These are phyloP conservation scores for Calonectria pseudoreteaudii DNA, from an alignment of 2,329 filamentous ascomycete species.

Conservation along the genomic window DNA sequence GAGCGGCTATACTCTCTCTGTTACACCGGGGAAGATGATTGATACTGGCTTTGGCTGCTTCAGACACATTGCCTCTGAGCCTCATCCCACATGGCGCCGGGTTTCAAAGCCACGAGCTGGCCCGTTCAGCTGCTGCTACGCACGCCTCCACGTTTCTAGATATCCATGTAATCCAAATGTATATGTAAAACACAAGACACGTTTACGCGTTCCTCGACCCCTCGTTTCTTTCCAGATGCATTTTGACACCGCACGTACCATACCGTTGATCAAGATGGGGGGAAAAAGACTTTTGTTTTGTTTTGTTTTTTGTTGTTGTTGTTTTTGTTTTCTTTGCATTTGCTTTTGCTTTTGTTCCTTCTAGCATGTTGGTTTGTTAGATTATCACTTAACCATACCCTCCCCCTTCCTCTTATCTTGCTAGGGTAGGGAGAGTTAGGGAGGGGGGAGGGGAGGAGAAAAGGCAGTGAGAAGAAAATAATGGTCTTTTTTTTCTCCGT, in stretches of 20 bases:
- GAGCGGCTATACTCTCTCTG: slow-evolving; percentile 1
- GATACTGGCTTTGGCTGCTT: background rate
- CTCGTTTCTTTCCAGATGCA: background rate
- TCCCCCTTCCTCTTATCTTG: too few relatives aligned
- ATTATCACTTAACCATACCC: background rate
- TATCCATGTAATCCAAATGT: slow-evolving; percentile 8
- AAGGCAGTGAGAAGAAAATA: background rate
- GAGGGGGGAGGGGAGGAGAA: too few relatives aligned
- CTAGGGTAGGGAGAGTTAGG: background rate
- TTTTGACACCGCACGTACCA: background rate
- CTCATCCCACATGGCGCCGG: background rate
- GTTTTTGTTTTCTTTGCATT: too few relatives aligned
- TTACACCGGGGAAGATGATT: background rate
- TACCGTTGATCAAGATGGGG: background rate
- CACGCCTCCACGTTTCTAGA: background rate
- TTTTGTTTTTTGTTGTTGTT: background rate
- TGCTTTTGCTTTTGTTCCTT: background rate
- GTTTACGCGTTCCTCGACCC: background rate
- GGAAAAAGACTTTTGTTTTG: background rate
- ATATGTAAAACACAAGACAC: slow-evolving; percentile 1
- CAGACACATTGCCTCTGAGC: background rate
- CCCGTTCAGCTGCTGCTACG: background rate
- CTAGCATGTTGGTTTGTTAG: background rate
- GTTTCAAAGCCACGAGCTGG: background rate
- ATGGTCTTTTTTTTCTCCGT: too few relatives aligned